These are phyloP conservation scores for Penicillium sp. DNA, from an alignment of 2,329 filamentous ascomycete genomes.

Conservation along the genomic window DNA sequence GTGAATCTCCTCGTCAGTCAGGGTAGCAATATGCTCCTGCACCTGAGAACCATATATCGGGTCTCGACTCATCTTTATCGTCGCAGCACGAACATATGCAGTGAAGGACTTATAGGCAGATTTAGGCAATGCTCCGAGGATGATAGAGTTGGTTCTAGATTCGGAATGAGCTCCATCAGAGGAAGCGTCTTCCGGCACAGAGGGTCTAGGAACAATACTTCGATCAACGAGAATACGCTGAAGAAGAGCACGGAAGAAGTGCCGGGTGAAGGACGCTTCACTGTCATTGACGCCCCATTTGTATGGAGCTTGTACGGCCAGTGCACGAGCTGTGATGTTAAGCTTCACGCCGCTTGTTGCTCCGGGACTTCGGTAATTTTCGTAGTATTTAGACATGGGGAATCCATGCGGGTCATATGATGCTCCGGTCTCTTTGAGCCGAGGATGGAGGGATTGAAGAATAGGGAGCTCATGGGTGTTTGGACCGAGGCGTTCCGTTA, in stretches of 20 bases:
- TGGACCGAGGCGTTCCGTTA: slow-evolving; percentile 85
- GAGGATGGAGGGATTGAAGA: slow-evolving; percentile 70
- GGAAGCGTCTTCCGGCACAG: slow-evolving; percentile 28
- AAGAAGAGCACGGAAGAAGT: slow-evolving; percentile 87
- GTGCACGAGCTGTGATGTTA: slow-evolving; percentile 96
- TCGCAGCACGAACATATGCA: slow-evolving; percentile 76
- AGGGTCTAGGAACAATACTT: slow-evolving; percentile 66
- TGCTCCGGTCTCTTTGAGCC: slow-evolving; percentile 66
- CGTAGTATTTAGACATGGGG: slow-evolving; percentile 79
- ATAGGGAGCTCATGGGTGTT: slow-evolving; percentile 83
- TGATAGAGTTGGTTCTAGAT: slow-evolving; percentile 63
- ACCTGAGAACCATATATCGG: slow-evolving; percentile 62
- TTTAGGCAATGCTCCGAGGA: slow-evolving; percentile 82
- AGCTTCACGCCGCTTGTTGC: slow-evolving; percentile 66
- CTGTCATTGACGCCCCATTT: slow-evolving; percentile 87
- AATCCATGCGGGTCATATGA: slow-evolving; percentile 85
- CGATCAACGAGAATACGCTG: slow-evolving; percentile 90
- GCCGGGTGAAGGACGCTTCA: slow-evolving; percentile 82
- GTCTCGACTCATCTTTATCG: slow-evolving; percentile 69
- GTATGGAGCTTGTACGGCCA: slow-evolving; percentile 91
- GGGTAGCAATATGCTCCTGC: slow-evolving; percentile 60
- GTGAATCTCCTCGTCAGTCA: slow-evolving; percentile 74
- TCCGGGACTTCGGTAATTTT: slow-evolving; percentile 54
- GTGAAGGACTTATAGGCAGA: slow-evolving; percentile 72
- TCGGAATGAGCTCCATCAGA: slow-evolving; percentile 19